Evolutionary conservation across 2,329 filamentous ascomycete genomes (phyloP), one percentile per base, ranked within the genome.

Genomic region (Phialophora macrospora): DNA sequence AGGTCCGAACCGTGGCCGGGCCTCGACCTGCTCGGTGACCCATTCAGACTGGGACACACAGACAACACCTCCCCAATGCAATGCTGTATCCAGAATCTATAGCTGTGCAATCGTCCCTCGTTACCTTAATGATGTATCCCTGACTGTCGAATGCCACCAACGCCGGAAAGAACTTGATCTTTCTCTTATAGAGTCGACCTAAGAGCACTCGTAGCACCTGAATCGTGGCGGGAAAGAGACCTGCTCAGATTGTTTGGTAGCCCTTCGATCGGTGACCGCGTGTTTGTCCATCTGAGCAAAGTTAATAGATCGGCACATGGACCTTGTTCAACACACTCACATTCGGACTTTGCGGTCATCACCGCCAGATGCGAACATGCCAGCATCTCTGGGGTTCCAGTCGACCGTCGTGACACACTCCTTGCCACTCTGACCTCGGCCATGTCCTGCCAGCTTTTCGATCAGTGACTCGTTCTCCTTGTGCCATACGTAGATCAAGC

Each of bases 361-460:
- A 20, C 94, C 93, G 65, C 91, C 94, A 12, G 93, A 94, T 17
- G 93, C 95, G 78, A 97, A 92, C 81, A 97, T 89, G 67, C 86
- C 87, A 0, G 92, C 88, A 74, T 97, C 87, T 11, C 81, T 84
- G 0, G 95, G 93, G 73, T 94, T 95, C 94, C 95, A 99, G 24
- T 90, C 85, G 44, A 96, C 90, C 7, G 92, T 87, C 75, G 97
- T 98, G 70, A 95, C 94, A 66, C 87, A 89, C 17, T 68, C 62
- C 54, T 69, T 70, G 20, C 70, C 71, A 55, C 66, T 66, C 46
- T 69, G 67, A 38, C 92, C 89, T 12, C 85, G 84, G 6, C 82
- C 80, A 72, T 98, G 94, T 0, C 88, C 93, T 34, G 87, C 84
- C 2, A 98, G 81, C 55, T 86, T 88, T 74, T 93, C 91, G 5